These are phyloP conservation scores for Phymatotrichopsis omnivora DNA, from an alignment of 2,329 filamentous ascomycete genomes.

Conservation along the genomic window DNA sequence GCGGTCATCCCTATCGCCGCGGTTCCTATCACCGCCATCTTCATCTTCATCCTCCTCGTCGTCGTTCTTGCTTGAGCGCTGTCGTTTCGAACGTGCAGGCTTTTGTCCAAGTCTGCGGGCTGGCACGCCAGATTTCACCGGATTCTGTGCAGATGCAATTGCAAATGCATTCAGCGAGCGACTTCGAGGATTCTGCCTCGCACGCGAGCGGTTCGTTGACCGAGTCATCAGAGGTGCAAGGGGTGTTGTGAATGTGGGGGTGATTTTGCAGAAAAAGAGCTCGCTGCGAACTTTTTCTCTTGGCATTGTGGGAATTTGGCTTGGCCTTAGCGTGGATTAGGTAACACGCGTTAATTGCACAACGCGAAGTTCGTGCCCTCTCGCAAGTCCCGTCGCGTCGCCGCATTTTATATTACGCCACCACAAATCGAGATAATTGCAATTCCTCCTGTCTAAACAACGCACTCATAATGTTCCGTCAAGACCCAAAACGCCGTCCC, in stretches of 20 bases:
- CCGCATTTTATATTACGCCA: too few relatives aligned
- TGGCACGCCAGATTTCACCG: conserved; percentile 3
- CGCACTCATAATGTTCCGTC: conserved; percentile 23
- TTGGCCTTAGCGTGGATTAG: too few relatives aligned
- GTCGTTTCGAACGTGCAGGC: not conserved
- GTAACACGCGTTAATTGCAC: too few relatives aligned
- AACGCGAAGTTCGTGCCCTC: too few relatives aligned
- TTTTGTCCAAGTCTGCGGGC: conserved; percentile 7
- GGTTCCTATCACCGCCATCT: conserved; percentile 34
- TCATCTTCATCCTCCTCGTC: conserved; percentile 44
- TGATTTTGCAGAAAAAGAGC: too few relatives aligned
- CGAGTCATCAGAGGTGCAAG: conserved; percentile 10
- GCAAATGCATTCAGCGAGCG: conserved; percentile 39
- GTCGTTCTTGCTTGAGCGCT: conserved; percentile 30
- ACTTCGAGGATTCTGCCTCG: conserved; percentile 22
- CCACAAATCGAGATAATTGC: not conserved
- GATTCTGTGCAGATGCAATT: conserved; percentile 20
- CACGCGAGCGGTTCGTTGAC: conserved; percentile 6
- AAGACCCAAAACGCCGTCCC: conserved; percentile 57
- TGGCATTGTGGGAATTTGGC: too few relatives aligned
- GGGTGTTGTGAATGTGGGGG: too few relatives aligned
- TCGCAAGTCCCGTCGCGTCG: too few relatives aligned
- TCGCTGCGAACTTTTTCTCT: too few relatives aligned
- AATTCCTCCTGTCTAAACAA: too few relatives aligned
- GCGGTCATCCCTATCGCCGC: conserved; percentile 38